Evolutionary conservation across 352 stramenopile genomes (phyloP), one percentile per base, ranked within the genome.

Genomic region (Globisporangium nagaii): DNA sequence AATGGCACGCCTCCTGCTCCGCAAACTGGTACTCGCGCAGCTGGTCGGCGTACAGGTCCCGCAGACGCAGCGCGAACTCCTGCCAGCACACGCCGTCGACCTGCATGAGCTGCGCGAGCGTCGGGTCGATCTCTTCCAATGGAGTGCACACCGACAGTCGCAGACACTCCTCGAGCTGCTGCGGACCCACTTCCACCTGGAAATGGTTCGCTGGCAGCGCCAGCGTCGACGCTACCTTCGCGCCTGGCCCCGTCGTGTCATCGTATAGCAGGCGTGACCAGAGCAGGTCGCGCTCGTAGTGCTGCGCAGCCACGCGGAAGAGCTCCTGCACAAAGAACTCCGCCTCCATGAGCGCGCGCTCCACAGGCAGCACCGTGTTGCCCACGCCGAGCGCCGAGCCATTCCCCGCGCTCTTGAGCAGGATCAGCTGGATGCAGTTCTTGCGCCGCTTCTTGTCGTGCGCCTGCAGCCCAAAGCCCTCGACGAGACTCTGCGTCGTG

Each of bases 1-100:
- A 63, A 52, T 95, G 85, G 13, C 75, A 89, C 48, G 73, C 84
- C 19, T 68, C 71, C 53, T 93, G 70, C 19, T 75, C 74, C 40
- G 85, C 65, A 60, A 95, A 95, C 49, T 90, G 81, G 53, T 93
- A 95, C 62, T 95, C 85, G 47, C 83, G 79, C 54, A 95, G 60
- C 55, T 91, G 72, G 27, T 85, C 79, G 5, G 75, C 68, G 59
- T 91, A 93, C 19, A 95, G 70, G 49, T 89, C 75, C 12, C 79
- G 73, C n/a, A 95, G 57, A 4, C 82, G 73, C 45, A 88, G 46
- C 9, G 79, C 75, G 34, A 93, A 76, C 57, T 93, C 82, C 42
- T 88, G 73, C 85, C 85, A 95, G 46, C 68, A 79, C 30, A 95
- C 83, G 42, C 71, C 71, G 3, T 81, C 65, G 3, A 93, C 75